Conservation (phyloP, 805 yeast genomes). For the Wickerhamomyces sydowiorum region DNA sequence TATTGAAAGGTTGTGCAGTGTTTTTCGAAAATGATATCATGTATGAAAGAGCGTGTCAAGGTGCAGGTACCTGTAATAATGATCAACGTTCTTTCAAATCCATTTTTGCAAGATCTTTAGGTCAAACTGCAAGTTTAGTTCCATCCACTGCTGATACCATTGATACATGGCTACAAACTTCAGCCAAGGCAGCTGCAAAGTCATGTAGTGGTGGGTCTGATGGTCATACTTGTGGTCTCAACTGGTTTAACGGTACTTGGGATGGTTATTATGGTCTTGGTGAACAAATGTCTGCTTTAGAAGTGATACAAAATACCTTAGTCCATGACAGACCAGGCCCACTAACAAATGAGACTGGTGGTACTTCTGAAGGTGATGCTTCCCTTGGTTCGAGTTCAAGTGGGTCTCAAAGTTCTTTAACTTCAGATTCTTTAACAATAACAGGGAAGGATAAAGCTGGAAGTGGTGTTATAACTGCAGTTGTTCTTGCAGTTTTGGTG, state of each 20-base stretch:
- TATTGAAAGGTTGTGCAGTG: slow-evolving; percentile 39
- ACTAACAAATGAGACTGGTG: slow-evolving; percentile 46
- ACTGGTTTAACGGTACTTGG: slow-evolving; percentile 55
- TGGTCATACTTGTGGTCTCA: slow-evolving; percentile 69
- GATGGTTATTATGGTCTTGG: slow-evolving; percentile 71
- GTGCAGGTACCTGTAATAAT: slow-evolving; percentile 48
- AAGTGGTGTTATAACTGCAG: slow-evolving; percentile 82
- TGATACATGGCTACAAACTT: slow-evolving; percentile 32
- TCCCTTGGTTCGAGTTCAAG: slow-evolving; percentile 42
- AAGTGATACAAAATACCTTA: slow-evolving; percentile 47
- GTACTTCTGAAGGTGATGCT: slow-evolving; percentile 50
- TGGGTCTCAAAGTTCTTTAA: slow-evolving; percentile 30
- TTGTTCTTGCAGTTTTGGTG: slow-evolving; percentile 52
- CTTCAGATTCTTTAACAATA: slow-evolving; percentile 37
- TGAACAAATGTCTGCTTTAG: slow-evolving; percentile 73
- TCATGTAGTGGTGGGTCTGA: slow-evolving; percentile 73
- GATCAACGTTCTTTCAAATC: slow-evolving; percentile 76
- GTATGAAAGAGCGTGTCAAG: slow-evolving; percentile 59
- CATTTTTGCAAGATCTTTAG: slow-evolving; percentile 60
- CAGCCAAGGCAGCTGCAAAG: slow-evolving; percentile 64
- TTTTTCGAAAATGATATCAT: slow-evolving; percentile 47
- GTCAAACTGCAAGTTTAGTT: slow-evolving; percentile 48
- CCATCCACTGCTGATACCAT: slow-evolving; percentile 43
- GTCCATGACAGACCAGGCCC: slow-evolving; percentile 44
- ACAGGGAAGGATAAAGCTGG: slow-evolving; percentile 73